Percentiles rank a stretch among this genome's conserved stretches.
These are phyloP conservation scores for Tolypocladium ophioglossoides DNA, from an alignment of 2,329 filamentous ascomycete genomes.

Conservation along the genomic window DNA sequence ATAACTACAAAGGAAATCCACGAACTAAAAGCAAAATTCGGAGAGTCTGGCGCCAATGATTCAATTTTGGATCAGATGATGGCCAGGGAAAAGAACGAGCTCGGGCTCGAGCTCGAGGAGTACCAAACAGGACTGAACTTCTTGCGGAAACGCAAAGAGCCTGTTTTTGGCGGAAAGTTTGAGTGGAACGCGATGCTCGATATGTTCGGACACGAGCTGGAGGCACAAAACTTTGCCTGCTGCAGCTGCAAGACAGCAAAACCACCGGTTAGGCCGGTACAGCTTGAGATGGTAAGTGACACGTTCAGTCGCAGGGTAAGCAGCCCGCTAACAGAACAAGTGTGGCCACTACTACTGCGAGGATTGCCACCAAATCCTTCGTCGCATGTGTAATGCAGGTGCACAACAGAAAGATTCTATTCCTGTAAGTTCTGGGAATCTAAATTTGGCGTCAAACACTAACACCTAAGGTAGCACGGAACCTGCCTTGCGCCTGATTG, in stretches of 20 bases:
- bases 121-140: slow-evolving; percentile 7
- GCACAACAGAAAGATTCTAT: too few species aligned
- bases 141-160: background rate
- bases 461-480: too few species aligned
- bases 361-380: slow-evolving; percentile 7
- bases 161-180: slow-evolving; percentile 9
- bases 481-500: background rate
- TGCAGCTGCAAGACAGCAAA: background rate
- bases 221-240: background rate
- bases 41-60: background rate
- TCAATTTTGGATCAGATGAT: slow-evolving; percentile 5
- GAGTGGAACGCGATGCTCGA: slow-evolving; percentile 9
- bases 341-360: slow-evolving; percentile 23
- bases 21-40: background rate
- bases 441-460: background rate
- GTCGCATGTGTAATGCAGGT: too few species aligned
- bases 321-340: slow-evolving; percentile 6
- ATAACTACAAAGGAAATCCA: background rate
- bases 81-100: background rate
- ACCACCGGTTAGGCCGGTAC: background rate
- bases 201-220: slow-evolving; percentile 6
- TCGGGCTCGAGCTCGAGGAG: too few species aligned
- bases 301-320: too few species aligned
- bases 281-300: slow-evolving; percentile 3
- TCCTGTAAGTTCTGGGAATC: too few species aligned